Evolutionary conservation across 768 basidiomycete species (phyloP).

Genomic region (Trametes coccinea): DNA sequence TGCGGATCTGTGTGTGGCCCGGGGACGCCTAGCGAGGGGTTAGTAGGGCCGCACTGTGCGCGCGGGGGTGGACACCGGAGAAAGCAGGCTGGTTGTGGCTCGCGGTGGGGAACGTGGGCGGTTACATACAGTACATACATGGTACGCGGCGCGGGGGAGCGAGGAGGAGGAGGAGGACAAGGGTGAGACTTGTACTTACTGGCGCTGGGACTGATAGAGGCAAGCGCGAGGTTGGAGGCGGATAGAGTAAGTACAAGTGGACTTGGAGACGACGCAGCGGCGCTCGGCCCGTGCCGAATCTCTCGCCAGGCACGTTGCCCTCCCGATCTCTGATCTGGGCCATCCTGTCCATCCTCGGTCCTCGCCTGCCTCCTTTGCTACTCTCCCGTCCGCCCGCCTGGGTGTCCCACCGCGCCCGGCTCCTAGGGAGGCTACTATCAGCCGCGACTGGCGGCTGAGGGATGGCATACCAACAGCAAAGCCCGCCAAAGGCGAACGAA

Average conservation of each 20-base stretch:
- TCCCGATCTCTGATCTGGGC: background rate
- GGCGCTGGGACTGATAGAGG: background rate
- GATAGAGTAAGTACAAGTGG: background rate
- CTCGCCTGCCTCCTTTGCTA: background rate
- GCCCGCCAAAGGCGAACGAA: no score
- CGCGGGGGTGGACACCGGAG: background rate
- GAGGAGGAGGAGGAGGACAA: no score
- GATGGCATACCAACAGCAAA: no score
- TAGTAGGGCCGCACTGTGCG: constrained; percentile 3
- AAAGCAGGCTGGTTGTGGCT: background rate
- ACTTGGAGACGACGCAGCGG: background rate
- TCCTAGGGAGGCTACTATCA: background rate
- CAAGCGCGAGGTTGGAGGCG: background rate
- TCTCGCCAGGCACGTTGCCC: constrained; percentile 6
- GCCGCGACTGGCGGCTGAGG: no score
- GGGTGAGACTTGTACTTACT: no score
- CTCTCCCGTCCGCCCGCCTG: background rate
- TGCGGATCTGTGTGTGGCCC: background rate
- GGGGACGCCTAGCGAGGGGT: constrained; percentile 3
- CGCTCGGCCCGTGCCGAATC: background rate
- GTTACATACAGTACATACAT: no score
- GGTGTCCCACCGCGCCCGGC: background rate
- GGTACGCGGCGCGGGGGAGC: no score
- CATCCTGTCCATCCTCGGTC: background rate
- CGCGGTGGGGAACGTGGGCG: constrained; percentile 10